Evolutionary conservation across 768 basidiomycete species (phyloP).

Genomic region (Trametes villosa): DNA sequence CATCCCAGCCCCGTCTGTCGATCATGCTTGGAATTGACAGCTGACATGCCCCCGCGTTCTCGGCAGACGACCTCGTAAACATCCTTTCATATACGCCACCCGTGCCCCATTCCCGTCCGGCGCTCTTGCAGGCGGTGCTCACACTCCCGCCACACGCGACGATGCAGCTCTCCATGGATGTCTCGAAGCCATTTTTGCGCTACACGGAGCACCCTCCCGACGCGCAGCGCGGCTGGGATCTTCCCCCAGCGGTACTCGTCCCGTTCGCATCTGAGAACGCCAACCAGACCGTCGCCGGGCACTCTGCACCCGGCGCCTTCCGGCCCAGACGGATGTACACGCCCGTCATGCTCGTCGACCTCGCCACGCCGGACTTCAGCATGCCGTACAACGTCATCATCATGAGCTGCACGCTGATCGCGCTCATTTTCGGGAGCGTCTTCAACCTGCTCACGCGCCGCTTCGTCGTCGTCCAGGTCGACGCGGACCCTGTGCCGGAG

Average conservation of each 20-base stretch:
- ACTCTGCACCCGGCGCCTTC: too few species aligned
- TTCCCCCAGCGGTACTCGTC: constrained; percentile 82
- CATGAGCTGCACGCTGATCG: constrained; percentile 88
- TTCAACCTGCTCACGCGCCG: constrained; percentile 86
- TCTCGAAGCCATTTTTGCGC: constrained; percentile 82
- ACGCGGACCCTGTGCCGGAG: background rate
- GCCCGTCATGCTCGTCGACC: constrained; percentile 78
- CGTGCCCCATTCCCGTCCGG: constrained; percentile 71
- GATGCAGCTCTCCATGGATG: constrained; percentile 68
- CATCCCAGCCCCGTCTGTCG: background rate
- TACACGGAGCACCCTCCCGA: constrained; percentile 98
- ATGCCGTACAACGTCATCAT: constrained; percentile 99
- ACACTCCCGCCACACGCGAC: constrained; percentile 70
- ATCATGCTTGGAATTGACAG: constrained; percentile 5
- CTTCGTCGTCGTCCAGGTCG: constrained; percentile 62
- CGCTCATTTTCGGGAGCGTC: constrained; percentile 90
- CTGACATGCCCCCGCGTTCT: background rate
- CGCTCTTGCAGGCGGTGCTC: constrained; percentile 73
- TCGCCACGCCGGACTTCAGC: constrained; percentile 98
- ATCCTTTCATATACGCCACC: constrained; percentile 71
- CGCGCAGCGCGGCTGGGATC: constrained; percentile 92
- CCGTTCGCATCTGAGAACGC: constrained; percentile 33
- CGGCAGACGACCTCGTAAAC: constrained; percentile 63
- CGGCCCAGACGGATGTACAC: constrained; percentile 67
- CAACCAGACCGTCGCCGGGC: constrained; percentile 7